These are phyloP conservation scores for Fraxinus sp. DNA, from an alignment of 305 asterid genomes.

Conservation along the genomic window DNA sequence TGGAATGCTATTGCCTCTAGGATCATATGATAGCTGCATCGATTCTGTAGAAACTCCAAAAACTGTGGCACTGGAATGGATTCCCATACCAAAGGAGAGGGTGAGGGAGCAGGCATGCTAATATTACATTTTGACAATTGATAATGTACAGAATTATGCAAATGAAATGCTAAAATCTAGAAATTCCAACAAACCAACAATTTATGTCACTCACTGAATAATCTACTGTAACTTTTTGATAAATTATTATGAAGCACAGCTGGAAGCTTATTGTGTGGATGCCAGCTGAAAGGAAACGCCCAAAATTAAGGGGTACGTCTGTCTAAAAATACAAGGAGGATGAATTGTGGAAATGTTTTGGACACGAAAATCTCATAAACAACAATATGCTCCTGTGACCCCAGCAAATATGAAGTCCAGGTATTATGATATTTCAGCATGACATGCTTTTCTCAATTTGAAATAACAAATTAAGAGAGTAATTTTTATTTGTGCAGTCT, in stretches of 20 bases:
- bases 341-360: neutral
- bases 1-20: slow-evolving; percentile 85
- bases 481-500: neutral
- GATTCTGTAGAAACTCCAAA: slow-evolving; percentile 99
- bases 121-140: neutral
- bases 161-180: neutral
- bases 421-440: neutral
- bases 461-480: neutral
- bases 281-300: neutral
- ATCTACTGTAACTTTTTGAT: neutral
- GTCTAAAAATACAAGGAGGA: neutral
- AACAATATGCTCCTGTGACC: neutral
- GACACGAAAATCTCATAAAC: neutral
- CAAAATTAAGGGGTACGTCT: neutral
- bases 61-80: slow-evolving; percentile 74
- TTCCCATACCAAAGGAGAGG: slow-evolving; percentile 25
- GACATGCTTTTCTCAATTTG: neutral
- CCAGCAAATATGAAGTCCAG: neutral
- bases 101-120: neutral
- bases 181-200: neutral
- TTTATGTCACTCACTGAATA: neutral
- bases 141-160: neutral
- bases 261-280: neutral
- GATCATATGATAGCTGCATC: slow-evolving; percentile 90
- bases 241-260: neutral